Percentiles rank a stretch among this genome's conserved stretches.
phyloP scores from a whole-genome alignment of 768 basidiomycete species.

The Agrocybe pediades region DNA sequence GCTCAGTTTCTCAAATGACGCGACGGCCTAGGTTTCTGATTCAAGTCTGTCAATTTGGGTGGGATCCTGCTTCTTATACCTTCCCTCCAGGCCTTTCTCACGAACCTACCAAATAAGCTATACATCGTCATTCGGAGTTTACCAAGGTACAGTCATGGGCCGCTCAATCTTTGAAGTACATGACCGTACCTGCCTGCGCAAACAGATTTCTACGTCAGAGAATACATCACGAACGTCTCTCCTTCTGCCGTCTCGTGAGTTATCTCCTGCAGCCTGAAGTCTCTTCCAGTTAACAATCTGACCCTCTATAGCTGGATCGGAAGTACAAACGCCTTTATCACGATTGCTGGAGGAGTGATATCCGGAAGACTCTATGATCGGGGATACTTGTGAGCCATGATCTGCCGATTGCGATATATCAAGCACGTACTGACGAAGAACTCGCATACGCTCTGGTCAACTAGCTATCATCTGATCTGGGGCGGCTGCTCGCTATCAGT shows the following conservation, averaged over 20 bases:
- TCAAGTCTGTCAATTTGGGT: background rate
- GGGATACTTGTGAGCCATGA: conserved; percentile 7
- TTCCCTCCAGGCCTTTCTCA: background rate
- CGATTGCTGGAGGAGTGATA: background rate
- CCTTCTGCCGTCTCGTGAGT: conserved; percentile 4
- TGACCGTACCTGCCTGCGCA: background rate
- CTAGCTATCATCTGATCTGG: background rate
- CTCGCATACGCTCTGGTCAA: background rate
- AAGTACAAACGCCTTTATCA: background rate
- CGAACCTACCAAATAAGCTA: too few relatives aligned
- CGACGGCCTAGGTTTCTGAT: background rate
- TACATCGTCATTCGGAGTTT: background rate
- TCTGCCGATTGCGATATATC: too few relatives aligned
- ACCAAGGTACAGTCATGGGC: background rate
- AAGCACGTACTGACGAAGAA: background rate
- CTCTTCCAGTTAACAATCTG: background rate
- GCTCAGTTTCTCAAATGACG: background rate
- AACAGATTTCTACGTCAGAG: conserved; percentile 4
- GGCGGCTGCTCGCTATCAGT: background rate
- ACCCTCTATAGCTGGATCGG: conserved; percentile 11
- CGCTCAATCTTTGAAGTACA: background rate
- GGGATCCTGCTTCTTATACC: background rate
- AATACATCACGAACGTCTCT: background rate
- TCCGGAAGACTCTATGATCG: conserved; percentile 4
- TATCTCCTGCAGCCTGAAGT: background rate